A percentile compares a stretch with the other conserved stretches of the same genome.
phyloP scores from a whole-genome alignment of 768 basidiomycete genomes.

The Termitomyces sp. region DNA sequence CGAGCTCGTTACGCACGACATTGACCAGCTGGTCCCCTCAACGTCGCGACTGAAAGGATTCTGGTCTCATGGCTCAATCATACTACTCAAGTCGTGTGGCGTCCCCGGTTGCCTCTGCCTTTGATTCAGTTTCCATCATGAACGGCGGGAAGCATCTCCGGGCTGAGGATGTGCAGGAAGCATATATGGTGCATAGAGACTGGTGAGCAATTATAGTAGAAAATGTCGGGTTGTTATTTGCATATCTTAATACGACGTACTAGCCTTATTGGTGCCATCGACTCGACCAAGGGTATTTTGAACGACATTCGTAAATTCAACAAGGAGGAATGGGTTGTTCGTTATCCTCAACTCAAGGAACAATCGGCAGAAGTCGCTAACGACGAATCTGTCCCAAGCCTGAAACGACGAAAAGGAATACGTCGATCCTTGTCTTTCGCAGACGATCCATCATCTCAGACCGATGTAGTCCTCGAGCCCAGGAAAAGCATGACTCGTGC shows the following conservation, averaged over 20 bases:
- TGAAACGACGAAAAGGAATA: conserved; percentile 32
- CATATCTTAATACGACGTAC: conserved; percentile 7
- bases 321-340: conserved; percentile 80
- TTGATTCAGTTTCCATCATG: conserved; percentile 24
- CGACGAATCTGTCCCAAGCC: conserved; percentile 22
- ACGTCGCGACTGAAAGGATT: conserved; percentile 1
- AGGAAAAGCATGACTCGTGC: conserved; percentile 50
- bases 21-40: conserved; percentile 7
- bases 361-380: conserved; percentile 24
- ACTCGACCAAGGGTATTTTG: conserved; percentile 64
- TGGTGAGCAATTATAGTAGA: conserved; percentile 40
- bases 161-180: conserved; percentile 71
- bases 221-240: neutral
- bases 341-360: conserved; percentile 76
- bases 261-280: conserved; percentile 76
- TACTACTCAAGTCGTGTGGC: conserved; percentile 31
- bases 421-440: conserved; percentile 80
- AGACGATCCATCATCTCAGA: conserved; percentile 68
- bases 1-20: conserved; percentile 8
- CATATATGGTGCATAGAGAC: conserved; percentile 71
- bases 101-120: conserved; percentile 29
- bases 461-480: conserved; percentile 57
- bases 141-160: conserved; percentile 42
- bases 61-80: conserved; percentile 35
- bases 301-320: conserved; percentile 74